phyloP scores from a whole-genome alignment of 805 yeast species.

The Yarrowia keelungensis region DNA sequence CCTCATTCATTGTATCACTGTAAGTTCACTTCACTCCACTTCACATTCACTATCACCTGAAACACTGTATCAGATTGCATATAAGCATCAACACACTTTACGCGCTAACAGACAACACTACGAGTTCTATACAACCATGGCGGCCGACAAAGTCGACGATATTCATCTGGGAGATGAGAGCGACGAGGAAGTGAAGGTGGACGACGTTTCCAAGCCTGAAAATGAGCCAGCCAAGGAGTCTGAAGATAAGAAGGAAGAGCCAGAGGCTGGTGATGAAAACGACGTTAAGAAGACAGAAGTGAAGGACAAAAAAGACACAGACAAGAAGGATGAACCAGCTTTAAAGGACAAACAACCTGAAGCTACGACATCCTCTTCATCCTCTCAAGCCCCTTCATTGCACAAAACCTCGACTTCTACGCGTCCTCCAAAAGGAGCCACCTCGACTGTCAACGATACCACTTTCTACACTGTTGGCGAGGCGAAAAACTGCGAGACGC shows the following conservation, averaged over 20 bases:
- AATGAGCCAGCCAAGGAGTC: not conserved
- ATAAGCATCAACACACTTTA: not conserved
- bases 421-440: not conserved
- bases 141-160: constrained; percentile 7
- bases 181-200: not conserved
- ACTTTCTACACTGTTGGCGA: constrained; percentile 9
- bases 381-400: not conserved
- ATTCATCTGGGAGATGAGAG: constrained; percentile 30
- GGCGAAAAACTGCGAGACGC: not conserved
- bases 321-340: not conserved
- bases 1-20: no score
- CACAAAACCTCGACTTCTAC: constrained; percentile 4
- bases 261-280: not conserved
- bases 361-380: not conserved
- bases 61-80: constrained; percentile 14
- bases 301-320: not conserved
- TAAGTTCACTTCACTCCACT: no score
- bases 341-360: not conserved
- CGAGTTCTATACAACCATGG: not conserved
- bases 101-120: not conserved
- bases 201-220: not conserved
- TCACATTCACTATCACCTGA: not conserved
- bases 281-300: not conserved
- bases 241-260: not conserved
- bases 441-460: not conserved